Evolutionary conservation across 2,329 filamentous ascomycete genomes (phyloP), one percentile per base, ranked within the genome.

Genomic region (Dactylonectria estremocensis): DNA sequence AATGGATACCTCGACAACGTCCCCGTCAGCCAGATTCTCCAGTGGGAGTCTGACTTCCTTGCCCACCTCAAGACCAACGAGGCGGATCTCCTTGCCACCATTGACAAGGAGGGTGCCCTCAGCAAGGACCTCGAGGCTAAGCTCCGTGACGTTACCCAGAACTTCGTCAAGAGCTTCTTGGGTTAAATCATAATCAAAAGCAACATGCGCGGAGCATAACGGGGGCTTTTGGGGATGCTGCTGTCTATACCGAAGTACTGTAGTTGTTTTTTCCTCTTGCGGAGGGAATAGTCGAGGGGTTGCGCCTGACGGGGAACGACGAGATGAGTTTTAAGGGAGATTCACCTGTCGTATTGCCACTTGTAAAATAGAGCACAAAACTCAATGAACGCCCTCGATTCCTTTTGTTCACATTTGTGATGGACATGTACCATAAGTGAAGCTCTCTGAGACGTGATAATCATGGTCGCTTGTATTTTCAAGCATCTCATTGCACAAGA

Each of bases 1-100:
- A 98, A 98, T 87, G 96, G 96, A 89, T 87, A 90, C 87, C 92
- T 99, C 77, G 96, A 99, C 88, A 82, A 73, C 78, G 89, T 99
- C 75, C 96, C 96, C 73, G 96, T 98, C 81, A 83, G 74, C 90
- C 97, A 95, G 92, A 93, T 99, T 78, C 91, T 96, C 73, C 84
- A 90, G 83, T 99, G 95, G 95, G 96, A 99, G 90, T 77, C 92
- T 80, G 95, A 98, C 87, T 97, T 97, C 92, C 88, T 98, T 72
- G 87, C 92, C 76, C 93, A 98, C 89, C 89, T 99, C 81, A 95
- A 92, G 90, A 92, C 90, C 83, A 97, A 95, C 89, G 93, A 98
- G 90, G 80, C 89, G 56, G 95, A 95, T 72, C 85, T 98, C 74
- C 86, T 97, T 73, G 87, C 91, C 79, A 92, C 90, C 78, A 98